phyloP scores from a whole-genome alignment of 2,329 filamentous ascomycete species.

The Fusarium haematococcum region DNA sequence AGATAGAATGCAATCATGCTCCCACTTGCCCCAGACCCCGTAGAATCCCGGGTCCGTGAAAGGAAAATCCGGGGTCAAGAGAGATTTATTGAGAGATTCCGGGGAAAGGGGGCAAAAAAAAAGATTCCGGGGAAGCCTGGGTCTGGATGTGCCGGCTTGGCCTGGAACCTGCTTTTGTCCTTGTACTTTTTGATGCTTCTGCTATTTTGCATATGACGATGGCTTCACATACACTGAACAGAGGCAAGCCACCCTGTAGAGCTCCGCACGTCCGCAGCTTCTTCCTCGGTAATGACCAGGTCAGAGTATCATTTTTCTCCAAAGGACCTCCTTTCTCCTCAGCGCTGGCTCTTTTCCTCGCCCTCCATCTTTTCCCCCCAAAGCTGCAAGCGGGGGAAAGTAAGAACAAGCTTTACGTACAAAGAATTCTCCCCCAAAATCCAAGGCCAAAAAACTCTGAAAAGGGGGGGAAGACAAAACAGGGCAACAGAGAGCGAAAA shows the following conservation, averaged over 20 bases:
- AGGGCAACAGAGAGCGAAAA: background rate
- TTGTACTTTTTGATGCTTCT: background rate
- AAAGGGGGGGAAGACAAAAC: background rate
- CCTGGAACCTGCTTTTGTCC: background rate
- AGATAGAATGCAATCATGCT: conserved; percentile 20
- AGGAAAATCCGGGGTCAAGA: conserved; percentile 18
- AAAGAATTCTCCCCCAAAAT: background rate
- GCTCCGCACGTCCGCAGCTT: conserved; percentile 32
- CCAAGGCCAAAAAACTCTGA: background rate
- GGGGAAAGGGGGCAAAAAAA: conserved; percentile 23
- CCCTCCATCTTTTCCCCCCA: conserved; percentile 9
- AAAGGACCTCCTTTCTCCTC: conserved; percentile 17
- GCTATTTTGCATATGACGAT: background rate
- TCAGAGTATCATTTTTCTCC: conserved; percentile 24
- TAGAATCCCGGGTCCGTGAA: conserved; percentile 25
- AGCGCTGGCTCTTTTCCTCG: background rate
- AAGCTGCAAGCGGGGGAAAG: conserved; percentile 23
- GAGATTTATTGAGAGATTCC: conserved; percentile 25
- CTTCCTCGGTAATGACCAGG: conserved; percentile 29
- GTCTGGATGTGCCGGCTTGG: conserved; percentile 15
- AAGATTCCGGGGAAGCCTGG: conserved; percentile 38
- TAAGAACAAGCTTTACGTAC: conserved; percentile 18
- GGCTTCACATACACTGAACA: conserved; percentile 3
- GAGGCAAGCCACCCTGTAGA: conserved; percentile 4
- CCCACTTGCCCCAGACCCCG: conserved; percentile 28